These are phyloP conservation scores for Bonia amplexicaulis DNA, from an alignment of 176 grass and related monocot genomes.

Conservation along the genomic window DNA sequence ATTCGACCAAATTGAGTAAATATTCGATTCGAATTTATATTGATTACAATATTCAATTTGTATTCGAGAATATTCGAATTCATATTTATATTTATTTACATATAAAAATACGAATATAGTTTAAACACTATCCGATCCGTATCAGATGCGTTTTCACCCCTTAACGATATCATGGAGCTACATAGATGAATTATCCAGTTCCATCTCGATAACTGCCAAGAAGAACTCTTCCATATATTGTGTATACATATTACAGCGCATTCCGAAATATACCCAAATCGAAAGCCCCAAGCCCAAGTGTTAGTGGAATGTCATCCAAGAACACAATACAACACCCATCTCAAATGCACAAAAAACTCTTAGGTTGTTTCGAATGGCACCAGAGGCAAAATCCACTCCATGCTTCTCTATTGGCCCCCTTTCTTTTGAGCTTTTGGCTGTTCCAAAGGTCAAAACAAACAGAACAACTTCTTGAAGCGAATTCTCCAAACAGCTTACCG, in stretches of 20 bases:
- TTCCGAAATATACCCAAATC: constrained; percentile 14
- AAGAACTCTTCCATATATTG: not conserved
- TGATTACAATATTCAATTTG: too few relatives aligned
- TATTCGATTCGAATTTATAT: too few relatives aligned
- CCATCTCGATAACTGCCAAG: not conserved
- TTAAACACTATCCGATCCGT: too few relatives aligned
- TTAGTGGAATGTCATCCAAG: constrained; percentile 9
- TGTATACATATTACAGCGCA: constrained; percentile 6
- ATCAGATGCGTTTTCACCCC: too few relatives aligned
- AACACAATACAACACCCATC: constrained; percentile 29
- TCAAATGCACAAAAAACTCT: constrained; percentile 22
- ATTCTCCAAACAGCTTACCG: too few relatives aligned
- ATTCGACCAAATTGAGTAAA: too few relatives aligned
- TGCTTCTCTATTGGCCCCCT: constrained; percentile 19
- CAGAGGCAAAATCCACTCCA: constrained; percentile 40
- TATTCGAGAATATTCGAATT: too few relatives aligned
- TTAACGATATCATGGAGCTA: not conserved
- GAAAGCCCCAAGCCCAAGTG: constrained; percentile 16
- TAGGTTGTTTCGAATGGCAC: constrained; percentile 26
- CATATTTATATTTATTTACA: too few relatives aligned
- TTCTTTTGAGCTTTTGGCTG: too few relatives aligned
- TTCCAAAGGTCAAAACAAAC: too few relatives aligned
- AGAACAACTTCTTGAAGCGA: too few relatives aligned
- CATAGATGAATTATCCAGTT: constrained; percentile 10
- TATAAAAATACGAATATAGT: too few relatives aligned